Percentiles rank a stretch among this genome's conserved stretches.
phyloP scores from a whole-genome alignment of 257 asterid genomes.

The Leptodermis oblonga region DNA sequence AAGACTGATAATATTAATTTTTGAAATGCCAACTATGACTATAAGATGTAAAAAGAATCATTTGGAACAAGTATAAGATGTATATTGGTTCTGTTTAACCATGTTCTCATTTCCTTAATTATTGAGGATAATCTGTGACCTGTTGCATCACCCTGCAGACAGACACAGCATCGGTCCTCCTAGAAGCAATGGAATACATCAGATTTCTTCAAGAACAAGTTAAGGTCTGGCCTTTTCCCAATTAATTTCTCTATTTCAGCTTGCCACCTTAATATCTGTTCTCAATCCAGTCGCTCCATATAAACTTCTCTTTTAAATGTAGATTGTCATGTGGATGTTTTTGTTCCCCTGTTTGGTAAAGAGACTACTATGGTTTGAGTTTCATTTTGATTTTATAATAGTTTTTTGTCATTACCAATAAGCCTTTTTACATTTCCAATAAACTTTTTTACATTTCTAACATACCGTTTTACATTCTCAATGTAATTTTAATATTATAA shows the following conservation, averaged over 20 bases:
- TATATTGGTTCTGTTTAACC: not conserved
- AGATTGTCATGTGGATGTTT: too few relatives aligned
- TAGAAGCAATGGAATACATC: conserved; percentile 84
- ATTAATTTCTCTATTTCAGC: not conserved
- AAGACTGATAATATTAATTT: not conserved
- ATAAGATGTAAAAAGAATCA: not conserved
- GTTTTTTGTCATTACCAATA: too few relatives aligned
- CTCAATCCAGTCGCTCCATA: not conserved
- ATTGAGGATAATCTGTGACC: not conserved
- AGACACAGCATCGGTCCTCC: conserved; percentile 89
- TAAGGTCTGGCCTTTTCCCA: conserved; percentile 39
- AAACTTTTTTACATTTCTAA: too few relatives aligned
- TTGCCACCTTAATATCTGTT: too few relatives aligned
- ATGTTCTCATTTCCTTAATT: too few relatives aligned
- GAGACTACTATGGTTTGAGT: too few relatives aligned
- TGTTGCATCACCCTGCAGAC: conserved; percentile 40
- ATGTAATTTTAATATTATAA: too few relatives aligned
- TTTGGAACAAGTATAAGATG: too few relatives aligned
- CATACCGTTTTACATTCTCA: too few relatives aligned
- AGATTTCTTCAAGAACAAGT: conserved; percentile 89
- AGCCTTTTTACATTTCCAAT: too few relatives aligned
- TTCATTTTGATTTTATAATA: too few relatives aligned
- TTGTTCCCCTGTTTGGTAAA: too few relatives aligned
- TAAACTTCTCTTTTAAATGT: not conserved
- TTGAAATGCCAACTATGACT: not conserved